A percentile compares a stretch with the other conserved stretches of the same genome.
Evolutionary conservation across 805 yeast genomes (phyloP).

Genomic region (Pichia manshurica): DNA sequence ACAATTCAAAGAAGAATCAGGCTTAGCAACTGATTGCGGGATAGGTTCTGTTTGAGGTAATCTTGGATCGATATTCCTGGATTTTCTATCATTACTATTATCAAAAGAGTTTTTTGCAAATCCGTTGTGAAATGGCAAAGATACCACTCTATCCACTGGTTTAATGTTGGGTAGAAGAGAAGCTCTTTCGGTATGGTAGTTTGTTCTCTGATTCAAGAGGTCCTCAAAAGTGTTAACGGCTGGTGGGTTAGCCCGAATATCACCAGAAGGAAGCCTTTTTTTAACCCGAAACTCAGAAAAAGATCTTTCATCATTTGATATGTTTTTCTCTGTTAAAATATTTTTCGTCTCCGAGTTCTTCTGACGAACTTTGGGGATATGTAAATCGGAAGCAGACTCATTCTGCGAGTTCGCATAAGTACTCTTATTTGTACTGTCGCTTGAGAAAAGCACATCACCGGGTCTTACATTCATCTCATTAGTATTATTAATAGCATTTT

Average conservation of each 20-base stretch:
- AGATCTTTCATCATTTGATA: slow-evolving; percentile 3
- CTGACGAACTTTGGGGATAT: slow-evolving; percentile 2
- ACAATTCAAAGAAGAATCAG: too few species aligned
- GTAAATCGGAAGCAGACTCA: background rate
- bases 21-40: too few species aligned
- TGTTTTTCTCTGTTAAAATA: slow-evolving; percentile 6
- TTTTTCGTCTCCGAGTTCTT: background rate
- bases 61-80: too few species aligned
- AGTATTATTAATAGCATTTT: background rate
- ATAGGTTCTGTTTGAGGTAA: too few species aligned
- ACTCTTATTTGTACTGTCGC: background rate
- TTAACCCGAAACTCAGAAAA: slow-evolving; percentile 15
- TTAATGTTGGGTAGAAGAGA: slow-evolving; percentile 15
- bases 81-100: background rate
- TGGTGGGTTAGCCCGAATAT: too few species aligned
- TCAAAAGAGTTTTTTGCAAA: background rate
- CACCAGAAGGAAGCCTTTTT: slow-evolving; percentile 7
- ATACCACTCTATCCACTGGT: slow-evolving; percentile 28
- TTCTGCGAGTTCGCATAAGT: background rate
- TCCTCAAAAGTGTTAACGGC: too few species aligned
- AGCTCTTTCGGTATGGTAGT: too few species aligned
- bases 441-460: background rate
- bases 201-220: too few species aligned
- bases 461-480: background rate
- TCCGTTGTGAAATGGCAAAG: slow-evolving; percentile 20